Evolutionary conservation across 2,329 filamentous ascomycete species (phyloP).

Genomic region (Apiospora arundinis): DNA sequence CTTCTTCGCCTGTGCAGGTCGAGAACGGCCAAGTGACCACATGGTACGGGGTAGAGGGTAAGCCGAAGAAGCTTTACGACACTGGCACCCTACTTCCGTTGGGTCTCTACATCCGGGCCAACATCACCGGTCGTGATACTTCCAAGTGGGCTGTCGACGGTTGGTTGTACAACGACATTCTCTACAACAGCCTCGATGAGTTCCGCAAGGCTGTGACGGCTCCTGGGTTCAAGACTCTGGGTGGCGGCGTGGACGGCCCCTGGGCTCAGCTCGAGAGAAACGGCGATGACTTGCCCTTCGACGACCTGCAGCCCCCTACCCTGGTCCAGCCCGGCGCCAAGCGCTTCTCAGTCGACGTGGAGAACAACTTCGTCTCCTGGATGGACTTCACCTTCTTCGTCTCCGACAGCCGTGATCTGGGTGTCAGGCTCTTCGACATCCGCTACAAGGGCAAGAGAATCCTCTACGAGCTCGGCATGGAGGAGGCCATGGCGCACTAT

Average conservation of each 20-base stretch:
- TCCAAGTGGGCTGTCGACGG: slow-evolving; percentile 56
- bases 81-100: slow-evolving; percentile 52
- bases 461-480: slow-evolving; percentile 44
- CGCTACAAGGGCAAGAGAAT: slow-evolving; percentile 47
- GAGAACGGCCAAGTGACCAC: slow-evolving; percentile 12
- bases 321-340: slow-evolving; percentile 45
- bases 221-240: slow-evolving; percentile 52
- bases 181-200: slow-evolving; percentile 56
- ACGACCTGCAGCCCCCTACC: slow-evolving; percentile 45
- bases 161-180: slow-evolving; percentile 62
- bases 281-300: slow-evolving; percentile 45
- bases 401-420: slow-evolving; percentile 42
- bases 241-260: slow-evolving; percentile 53
- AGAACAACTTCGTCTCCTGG: slow-evolving; percentile 49
- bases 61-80: slow-evolving; percentile 33
- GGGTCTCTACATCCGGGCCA: slow-evolving; percentile 49
- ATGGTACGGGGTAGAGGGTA: not conserved
- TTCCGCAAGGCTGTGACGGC: slow-evolving; percentile 52
- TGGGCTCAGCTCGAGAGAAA: slow-evolving; percentile 52
- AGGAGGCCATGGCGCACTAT: slow-evolving; percentile 35
- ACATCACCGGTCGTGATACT: slow-evolving; percentile 58
- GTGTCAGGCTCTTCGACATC: slow-evolving; percentile 46
- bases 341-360: slow-evolving; percentile 49
- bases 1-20: slow-evolving; percentile 10
- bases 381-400: slow-evolving; percentile 50